Conservation (phyloP, 345 rosid genomes). For the Syzygium oleosum region DNA sequence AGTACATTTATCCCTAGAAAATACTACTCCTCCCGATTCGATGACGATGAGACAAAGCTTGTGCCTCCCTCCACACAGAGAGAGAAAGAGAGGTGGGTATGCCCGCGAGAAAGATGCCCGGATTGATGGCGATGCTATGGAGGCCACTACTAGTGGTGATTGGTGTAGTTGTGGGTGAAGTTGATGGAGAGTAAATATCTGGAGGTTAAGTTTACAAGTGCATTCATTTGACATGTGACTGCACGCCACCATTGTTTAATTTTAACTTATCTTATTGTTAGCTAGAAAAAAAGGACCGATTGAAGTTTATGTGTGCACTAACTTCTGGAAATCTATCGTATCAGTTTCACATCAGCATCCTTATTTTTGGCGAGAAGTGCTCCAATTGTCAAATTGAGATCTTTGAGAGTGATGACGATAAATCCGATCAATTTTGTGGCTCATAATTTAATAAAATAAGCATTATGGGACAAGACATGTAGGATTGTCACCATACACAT, state of each 20-base stretch:
- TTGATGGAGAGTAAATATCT: neutral
- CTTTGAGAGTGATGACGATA: neutral
- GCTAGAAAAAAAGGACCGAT: neutral
- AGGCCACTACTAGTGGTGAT: neutral
- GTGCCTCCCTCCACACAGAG: no score
- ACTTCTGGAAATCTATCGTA: neutral
- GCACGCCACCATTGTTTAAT: neutral
- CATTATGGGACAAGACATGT: neutral
- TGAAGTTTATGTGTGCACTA: neutral
- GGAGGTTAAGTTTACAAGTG: neutral
- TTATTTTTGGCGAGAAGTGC: neutral
- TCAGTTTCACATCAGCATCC: neutral
- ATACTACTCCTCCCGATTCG: no score
- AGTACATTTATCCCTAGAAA: no score
- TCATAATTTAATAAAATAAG: neutral
- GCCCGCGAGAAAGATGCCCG: rapidly evolving
- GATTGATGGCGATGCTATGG: neutral
- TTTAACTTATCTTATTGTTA: neutral
- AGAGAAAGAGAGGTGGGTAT: no score
- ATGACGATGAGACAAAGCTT: no score
- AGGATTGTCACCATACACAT: rapidly evolving
- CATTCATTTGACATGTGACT: neutral
- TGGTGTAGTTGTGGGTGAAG: no score
- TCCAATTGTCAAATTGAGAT: neutral
- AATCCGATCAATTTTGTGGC: neutral